A percentile compares a stretch with the other conserved stretches of the same genome.
Conservation (phyloP, 129 eudicot genomes). For the Cynara cardunculus region DNA sequence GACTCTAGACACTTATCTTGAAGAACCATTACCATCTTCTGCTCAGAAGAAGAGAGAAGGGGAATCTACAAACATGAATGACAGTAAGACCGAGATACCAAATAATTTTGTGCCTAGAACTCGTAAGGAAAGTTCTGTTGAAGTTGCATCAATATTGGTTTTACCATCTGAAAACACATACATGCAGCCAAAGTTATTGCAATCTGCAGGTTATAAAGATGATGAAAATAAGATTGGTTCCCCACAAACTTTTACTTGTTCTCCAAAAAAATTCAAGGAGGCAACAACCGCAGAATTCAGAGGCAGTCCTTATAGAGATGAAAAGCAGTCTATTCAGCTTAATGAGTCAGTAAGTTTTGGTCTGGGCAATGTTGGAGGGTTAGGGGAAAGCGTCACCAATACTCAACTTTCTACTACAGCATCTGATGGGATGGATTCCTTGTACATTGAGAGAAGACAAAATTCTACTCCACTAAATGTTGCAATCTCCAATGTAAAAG, state of each 20-base stretch:
- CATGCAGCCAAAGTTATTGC: slow-evolving; percentile 10
- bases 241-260: slow-evolving; percentile 23
- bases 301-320: slow-evolving; percentile 26
- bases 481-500: slow-evolving; percentile 24
- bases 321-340: slow-evolving; percentile 15
- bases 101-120: neutral
- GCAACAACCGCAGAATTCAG: slow-evolving; percentile 23
- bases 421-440: neutral
- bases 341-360: slow-evolving; percentile 16
- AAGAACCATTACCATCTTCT: slow-evolving; percentile 5
- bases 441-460: neutral
- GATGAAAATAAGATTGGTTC: slow-evolving; percentile 17
- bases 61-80: slow-evolving; percentile 6
- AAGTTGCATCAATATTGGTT: slow-evolving; percentile 24
- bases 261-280: slow-evolving; percentile 28
- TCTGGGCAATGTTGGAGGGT: slow-evolving; percentile 10
- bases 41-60: slow-evolving; percentile 18
- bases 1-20: slow-evolving; percentile 1
- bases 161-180: slow-evolving; percentile 32
- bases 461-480: slow-evolving; percentile 20
- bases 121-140: slow-evolving; percentile 13
- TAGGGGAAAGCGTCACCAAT: neutral
- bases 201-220: slow-evolving; percentile 19
- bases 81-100: slow-evolving; percentile 17
- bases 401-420: neutral